Evolutionary conservation across 495 filamentous ascomycete species (phyloP).

Genomic region (Talaromyces adpressus): DNA sequence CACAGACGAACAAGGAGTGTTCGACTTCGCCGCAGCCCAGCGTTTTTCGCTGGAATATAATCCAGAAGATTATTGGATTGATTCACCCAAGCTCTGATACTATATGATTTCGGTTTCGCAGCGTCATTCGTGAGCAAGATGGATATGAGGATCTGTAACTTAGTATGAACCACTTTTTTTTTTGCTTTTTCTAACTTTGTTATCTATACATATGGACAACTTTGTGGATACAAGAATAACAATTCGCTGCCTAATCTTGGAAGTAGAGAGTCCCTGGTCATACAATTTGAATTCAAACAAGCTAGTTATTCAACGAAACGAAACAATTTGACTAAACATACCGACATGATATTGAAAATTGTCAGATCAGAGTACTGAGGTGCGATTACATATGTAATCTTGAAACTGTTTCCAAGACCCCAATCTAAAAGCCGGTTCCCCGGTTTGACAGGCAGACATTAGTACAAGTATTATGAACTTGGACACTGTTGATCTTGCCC

Average conservation of each 20-base stretch:
- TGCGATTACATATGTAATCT: too few relatives aligned
- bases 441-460: neutral
- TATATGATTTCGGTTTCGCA: neutral
- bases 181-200: too few relatives aligned
- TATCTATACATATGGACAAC: too few relatives aligned
- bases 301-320: neutral
- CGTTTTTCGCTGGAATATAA: neutral
- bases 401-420: neutral
- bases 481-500: neutral
- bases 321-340: neutral
- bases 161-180: too few relatives aligned
- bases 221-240: too few relatives aligned
- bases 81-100: neutral
- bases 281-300: neutral
- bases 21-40: slow-evolving; percentile 6
- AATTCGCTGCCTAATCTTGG: too few relatives aligned
- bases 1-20: slow-evolving; percentile 11
- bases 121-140: neutral
- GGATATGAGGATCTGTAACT: neutral
- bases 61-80: neutral
- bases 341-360: neutral
- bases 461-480: neutral
- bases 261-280: too few relatives aligned
- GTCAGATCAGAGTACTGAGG: neutral
- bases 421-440: neutral